Evolutionary conservation across 1,284 basidiomycete species (phyloP), one percentile per base, ranked within the genome.

Genomic region (Apiotrichum gamsii): DNA sequence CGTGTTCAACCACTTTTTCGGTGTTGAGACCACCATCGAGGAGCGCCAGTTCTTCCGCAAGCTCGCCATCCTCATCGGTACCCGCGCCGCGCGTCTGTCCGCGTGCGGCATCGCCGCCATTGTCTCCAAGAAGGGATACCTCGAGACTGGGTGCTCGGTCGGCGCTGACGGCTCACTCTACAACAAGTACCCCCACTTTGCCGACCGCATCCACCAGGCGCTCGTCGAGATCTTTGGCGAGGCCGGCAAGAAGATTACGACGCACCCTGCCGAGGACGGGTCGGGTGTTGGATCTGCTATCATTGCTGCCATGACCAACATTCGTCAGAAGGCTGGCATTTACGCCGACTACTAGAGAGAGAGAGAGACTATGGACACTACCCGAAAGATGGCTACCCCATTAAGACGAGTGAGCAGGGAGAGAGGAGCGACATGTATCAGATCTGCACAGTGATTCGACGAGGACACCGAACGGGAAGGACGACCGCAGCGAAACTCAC

Each of bases 241-340:
- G 60, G 89, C 87, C 75, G 91, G 90, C 62, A 80, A 82, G 59
- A 88, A 87, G 61, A 89, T 96, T 60, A 72, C 83, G 28, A 94
- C 90, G 0, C 81, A 88, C 69, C 89, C 90, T 60, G 91, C 91
- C 15, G 91, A 96, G 69, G 91, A 95, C 64, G 91, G 91, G 43
- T 90, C 86, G 54, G 91, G 91, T 59, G 90, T 95, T 32, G 91
- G 91, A n/a, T 88, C 85, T 58, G 90, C 90, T 4, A 91, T 96
- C 67, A 94, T 96, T 58, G 91, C 90, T 29, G 82, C 81, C 23
- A 83, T 83, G 81, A 83, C 82, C 31, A 81, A 81, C 65, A 70
- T 71, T 53, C 75, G 82, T 52, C 79, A 80, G 61, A 77, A 76
- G 21, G 59, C 58, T 16, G 65, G 65, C n/a, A 51, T 55, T 51